These are phyloP conservation scores for Blepharisma stoltei DNA, from an alignment of 73 alveolate genomes.

Conservation along the genomic window DNA sequence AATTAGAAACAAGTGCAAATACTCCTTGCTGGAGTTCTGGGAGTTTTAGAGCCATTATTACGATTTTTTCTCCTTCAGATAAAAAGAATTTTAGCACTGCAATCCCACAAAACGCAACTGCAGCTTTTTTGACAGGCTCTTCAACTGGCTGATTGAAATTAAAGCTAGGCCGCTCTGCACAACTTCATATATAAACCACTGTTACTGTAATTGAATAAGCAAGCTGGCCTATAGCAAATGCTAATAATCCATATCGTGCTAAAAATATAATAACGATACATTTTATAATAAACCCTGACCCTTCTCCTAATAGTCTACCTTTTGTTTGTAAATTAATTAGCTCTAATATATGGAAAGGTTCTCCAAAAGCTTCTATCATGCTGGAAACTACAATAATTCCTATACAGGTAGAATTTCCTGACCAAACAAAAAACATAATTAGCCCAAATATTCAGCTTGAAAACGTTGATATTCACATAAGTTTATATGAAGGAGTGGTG, in stretches of 20 bases:
- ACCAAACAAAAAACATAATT: background rate
- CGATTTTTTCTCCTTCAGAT: conserved; percentile 15
- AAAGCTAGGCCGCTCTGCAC: background rate
- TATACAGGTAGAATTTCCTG: background rate
- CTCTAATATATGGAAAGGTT: conserved; percentile 4
- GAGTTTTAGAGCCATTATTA: background rate
- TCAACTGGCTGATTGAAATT: background rate
- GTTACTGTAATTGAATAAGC: background rate
- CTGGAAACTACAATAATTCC: background rate
- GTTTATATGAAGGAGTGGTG: background rate
- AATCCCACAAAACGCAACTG: background rate
- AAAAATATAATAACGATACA: background rate
- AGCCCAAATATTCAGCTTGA: background rate
- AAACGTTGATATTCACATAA: background rate
- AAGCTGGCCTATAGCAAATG: background rate
- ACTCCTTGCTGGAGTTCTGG: conserved; percentile 9
- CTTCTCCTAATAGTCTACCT: background rate
- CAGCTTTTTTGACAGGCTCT: background rate
- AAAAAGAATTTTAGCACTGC: background rate
- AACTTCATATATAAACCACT: background rate
- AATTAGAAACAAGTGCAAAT: conserved; percentile 9
- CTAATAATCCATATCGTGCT: background rate
- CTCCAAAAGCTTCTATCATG: conserved; percentile 10
- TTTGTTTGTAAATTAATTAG: background rate
- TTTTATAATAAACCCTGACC: background rate